Conservation (phyloP, 2,329 filamentous ascomycete genomes). For the Fusarium sp. region DNA sequence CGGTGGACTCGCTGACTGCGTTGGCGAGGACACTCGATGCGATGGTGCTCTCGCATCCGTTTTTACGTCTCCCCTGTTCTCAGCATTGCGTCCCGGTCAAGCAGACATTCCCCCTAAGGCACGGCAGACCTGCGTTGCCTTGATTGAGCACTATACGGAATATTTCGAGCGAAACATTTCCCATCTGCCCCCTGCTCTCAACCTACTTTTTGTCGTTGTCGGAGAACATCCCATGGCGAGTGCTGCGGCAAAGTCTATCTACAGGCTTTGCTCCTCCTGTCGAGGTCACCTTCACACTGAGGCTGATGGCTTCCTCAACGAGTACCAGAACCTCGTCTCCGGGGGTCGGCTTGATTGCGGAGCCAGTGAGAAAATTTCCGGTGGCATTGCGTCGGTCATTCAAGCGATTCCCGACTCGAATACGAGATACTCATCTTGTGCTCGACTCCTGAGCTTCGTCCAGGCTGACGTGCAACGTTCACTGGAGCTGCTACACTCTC, state of each 20-base stretch:
- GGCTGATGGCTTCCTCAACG: conserved; percentile 74
- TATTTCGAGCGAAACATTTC: conserved; percentile 80
- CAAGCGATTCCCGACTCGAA: conserved; percentile 75
- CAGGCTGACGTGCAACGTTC: conserved; percentile 63
- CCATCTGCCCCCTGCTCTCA: conserved; percentile 76
- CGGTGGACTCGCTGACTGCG: conserved; percentile 74
- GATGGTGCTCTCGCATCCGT: conserved; percentile 71
- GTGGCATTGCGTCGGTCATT: conserved; percentile 80
- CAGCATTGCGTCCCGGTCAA: conserved; percentile 63
- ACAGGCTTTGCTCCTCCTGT: conserved; percentile 80
- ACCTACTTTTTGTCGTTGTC: conserved; percentile 79
- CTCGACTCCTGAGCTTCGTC: conserved; percentile 59
- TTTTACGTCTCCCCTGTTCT: conserved; percentile 71
- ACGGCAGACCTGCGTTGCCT: conserved; percentile 74
- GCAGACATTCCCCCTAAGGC: conserved; percentile 70
- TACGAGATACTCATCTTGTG: conserved; percentile 63
- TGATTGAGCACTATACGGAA: conserved; percentile 79
- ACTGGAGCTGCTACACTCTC: conserved; percentile 33
- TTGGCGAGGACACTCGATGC: conserved; percentile 66
- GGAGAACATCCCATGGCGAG: conserved; percentile 71
- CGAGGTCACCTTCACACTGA: conserved; percentile 76
- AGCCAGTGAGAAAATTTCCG: conserved; percentile 79
- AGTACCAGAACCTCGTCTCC: conserved; percentile 76
- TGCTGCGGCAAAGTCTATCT: conserved; percentile 81
- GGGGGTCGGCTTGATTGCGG: conserved; percentile 67